phyloP scores from a whole-genome alignment of 768 basidiomycete species.

The Lactifluus volemus region DNA sequence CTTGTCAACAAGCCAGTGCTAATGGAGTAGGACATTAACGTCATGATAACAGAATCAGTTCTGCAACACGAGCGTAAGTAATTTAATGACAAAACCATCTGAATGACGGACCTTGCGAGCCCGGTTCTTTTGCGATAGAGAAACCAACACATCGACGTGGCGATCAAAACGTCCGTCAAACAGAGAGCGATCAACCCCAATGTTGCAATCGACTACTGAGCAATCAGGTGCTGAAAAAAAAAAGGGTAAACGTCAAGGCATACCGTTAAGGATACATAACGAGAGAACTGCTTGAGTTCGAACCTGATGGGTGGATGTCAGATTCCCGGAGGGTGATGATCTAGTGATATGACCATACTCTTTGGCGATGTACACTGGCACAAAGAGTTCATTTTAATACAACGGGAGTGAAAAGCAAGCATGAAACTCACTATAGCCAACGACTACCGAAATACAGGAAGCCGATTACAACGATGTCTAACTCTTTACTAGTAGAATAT shows the following conservation, averaged over 20 bases:
- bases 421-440: conserved; percentile 21
- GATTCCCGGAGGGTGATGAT: not conserved
- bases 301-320: conserved; percentile 13
- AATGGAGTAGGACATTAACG: conserved; percentile 23
- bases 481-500: not conserved
- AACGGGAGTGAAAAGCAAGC: not conserved
- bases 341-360: conserved; percentile 26
- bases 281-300: conserved; percentile 28
- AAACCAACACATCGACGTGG: conserved; percentile 39
- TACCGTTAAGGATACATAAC: conserved; percentile 28
- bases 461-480: not conserved
- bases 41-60: conserved; percentile 23
- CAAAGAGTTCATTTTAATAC: not conserved
- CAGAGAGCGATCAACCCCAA: conserved; percentile 37
- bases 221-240: not conserved
- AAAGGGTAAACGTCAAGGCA: conserved; percentile 11
- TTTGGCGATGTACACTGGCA: conserved; percentile 38
- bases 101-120: conserved; percentile 30
- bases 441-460: conserved; percentile 6
- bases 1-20: conserved; percentile 25
- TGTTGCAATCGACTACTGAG: conserved; percentile 39
- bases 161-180: conserved; percentile 43
- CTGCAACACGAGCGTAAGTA: conserved; percentile 8
- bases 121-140: conserved; percentile 41
- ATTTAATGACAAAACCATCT: not conserved